Conservation (phyloP, 139 green algal genomes). For the Tetraselmis chui region DNA sequence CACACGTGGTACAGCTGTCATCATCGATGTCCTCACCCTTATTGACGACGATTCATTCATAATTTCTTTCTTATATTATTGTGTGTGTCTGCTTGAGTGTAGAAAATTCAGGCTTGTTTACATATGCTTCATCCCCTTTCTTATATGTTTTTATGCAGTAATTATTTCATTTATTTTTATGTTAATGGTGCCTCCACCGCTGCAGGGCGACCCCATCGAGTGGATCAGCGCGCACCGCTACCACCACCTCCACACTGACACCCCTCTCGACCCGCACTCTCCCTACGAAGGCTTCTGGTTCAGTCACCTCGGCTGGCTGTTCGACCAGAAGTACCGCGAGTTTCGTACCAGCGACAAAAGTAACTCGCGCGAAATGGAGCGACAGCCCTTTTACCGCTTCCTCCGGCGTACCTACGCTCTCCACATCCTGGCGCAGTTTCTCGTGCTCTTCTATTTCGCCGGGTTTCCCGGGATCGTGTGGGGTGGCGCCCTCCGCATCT, state of each 20-base stretch:
- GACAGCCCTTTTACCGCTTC: conserved; percentile 43
- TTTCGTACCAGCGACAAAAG: conserved; percentile 8
- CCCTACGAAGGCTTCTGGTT: conserved; percentile 55
- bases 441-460: conserved; percentile 28
- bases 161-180: too few relatives aligned
- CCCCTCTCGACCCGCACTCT: conserved; percentile 44
- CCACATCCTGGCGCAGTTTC: conserved; percentile 22
- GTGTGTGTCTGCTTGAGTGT: too few relatives aligned
- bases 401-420: conserved; percentile 45
- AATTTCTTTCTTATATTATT: too few relatives aligned
- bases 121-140: too few relatives aligned
- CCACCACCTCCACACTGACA: conserved; percentile 54
- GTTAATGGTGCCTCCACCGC: conserved; percentile 4
- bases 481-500: conserved; percentile 32
- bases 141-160: too few relatives aligned
- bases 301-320: conserved; percentile 43
- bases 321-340: conserved; percentile 26
- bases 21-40: too few relatives aligned
- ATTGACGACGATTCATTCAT: too few relatives aligned
- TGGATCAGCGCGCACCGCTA: conserved; percentile 50
- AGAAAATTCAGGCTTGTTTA: too few relatives aligned
- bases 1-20: too few relatives aligned
- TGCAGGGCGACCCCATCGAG: conserved; percentile 42
- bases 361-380: conserved; percentile 35
- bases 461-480: conserved; percentile 42